These are phyloP conservation scores for Murraya koenigii DNA, from an alignment of 345 rosid species.

Conservation along the genomic window DNA sequence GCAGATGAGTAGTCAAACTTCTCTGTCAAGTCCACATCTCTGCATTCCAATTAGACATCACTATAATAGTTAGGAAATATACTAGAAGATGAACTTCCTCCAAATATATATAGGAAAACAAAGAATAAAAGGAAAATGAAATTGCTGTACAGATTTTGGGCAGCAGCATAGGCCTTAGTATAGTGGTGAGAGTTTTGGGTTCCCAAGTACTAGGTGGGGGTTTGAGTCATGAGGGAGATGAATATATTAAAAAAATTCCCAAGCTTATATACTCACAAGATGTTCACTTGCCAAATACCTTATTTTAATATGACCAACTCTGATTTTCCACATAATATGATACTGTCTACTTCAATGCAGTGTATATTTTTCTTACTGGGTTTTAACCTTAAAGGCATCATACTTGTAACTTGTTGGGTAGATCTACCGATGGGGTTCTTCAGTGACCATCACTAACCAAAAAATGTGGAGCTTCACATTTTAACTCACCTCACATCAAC, in stretches of 20 bases:
- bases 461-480: not conserved
- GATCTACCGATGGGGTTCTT: not conserved
- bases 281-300: not conserved
- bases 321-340: conserved; percentile 6
- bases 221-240: not conserved
- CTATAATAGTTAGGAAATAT: conserved; percentile 1
- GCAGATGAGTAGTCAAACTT: conserved; percentile 74
- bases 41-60: conserved; percentile 22
- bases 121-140: not conserved
- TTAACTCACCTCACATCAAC: not conserved
- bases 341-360: not conserved
- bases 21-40: conserved; percentile 76
- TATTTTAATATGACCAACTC: conserved; percentile 45
- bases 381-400: not conserved
- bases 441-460: not conserved
- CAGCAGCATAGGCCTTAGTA: not conserved
- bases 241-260: not conserved
- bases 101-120: not conserved
- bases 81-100: not conserved
- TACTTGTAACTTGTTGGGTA: not conserved
- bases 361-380: not conserved
- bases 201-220: not conserved
- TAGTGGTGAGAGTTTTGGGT: not conserved
- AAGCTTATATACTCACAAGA: not conserved
- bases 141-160: not conserved